Conservation (phyloP, 495 filamentous ascomycete species). For the Neurospora terricola region DNA sequence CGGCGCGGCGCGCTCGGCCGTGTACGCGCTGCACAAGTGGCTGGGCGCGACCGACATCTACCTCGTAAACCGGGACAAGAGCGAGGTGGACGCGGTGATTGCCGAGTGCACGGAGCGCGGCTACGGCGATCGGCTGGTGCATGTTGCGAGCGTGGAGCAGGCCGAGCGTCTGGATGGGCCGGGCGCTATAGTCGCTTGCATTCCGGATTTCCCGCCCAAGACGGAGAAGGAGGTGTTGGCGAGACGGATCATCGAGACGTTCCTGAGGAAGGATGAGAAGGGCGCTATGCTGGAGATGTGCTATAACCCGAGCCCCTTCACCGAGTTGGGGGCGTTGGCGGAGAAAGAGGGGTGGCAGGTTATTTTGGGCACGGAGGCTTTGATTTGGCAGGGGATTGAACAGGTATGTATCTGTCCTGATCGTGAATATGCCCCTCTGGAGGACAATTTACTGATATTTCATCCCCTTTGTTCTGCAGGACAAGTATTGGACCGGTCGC, state of each 20-base stretch:
- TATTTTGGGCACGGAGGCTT: slow-evolving; percentile 57
- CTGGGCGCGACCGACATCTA: slow-evolving; percentile 57
- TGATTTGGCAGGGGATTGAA: slow-evolving; percentile 69
- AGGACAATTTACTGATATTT: background rate
- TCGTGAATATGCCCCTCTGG: background rate
- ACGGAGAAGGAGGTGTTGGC: slow-evolving; percentile 47
- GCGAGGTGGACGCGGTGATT: slow-evolving; percentile 55
- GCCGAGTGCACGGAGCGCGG: slow-evolving; percentile 42
- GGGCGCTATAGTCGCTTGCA: slow-evolving; percentile 52
- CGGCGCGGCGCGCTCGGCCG: slow-evolving; percentile 57
- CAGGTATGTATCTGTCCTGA: slow-evolving; percentile 28
- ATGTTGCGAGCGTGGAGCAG: slow-evolving; percentile 45
- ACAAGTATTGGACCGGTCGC: slow-evolving; percentile 51
- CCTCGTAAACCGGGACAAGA: slow-evolving; percentile 55
- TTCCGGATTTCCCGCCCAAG: slow-evolving; percentile 60
- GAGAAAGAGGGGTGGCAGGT: slow-evolving; percentile 55
- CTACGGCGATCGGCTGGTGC: slow-evolving; percentile 41
- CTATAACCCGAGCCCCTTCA: slow-evolving; percentile 62
- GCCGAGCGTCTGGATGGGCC: slow-evolving; percentile 47
- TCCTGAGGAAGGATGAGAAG: slow-evolving; percentile 42
- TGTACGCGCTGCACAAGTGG: slow-evolving; percentile 59
- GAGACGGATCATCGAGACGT: slow-evolving; percentile 44
- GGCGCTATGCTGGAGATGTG: slow-evolving; percentile 72
- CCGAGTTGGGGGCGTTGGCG: slow-evolving; percentile 48
- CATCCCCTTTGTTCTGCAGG: slow-evolving; percentile 9